A percentile compares a stretch with the other conserved stretches of the same genome.
phyloP scores from a whole-genome alignment of 495 filamentous ascomycete genomes.

The Penicillium malachiteum region DNA sequence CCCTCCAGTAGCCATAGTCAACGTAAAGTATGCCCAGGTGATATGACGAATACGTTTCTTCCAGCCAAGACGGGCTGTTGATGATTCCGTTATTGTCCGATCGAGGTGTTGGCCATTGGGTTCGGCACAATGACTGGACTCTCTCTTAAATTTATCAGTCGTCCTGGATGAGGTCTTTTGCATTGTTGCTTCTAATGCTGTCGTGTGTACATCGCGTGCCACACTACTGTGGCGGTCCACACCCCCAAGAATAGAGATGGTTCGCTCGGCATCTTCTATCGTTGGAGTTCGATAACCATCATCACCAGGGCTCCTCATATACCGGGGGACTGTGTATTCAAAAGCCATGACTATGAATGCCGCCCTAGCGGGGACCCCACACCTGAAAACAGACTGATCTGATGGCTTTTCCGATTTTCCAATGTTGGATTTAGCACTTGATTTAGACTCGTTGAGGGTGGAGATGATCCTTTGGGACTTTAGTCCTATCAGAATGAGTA shows the following conservation, averaged over 20 bases:
- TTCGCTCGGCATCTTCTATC: constrained; percentile 45
- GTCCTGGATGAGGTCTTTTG: constrained; percentile 23
- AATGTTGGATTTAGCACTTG: too few species aligned
- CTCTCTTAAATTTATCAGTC: constrained; percentile 9
- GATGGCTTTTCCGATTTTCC: too few species aligned
- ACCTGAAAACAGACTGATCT: too few species aligned
- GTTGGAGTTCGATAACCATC: constrained; percentile 52
- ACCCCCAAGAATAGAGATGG: constrained; percentile 17
- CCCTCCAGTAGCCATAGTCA: constrained; percentile 82
- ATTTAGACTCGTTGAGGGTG: too few species aligned
- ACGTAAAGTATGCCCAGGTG: constrained; percentile 71
- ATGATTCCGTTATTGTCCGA: constrained; percentile 16
- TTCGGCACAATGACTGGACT: constrained; percentile 2
- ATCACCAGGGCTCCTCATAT: constrained; percentile 43
- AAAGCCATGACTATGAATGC: constrained; percentile 16
- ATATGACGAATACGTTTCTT: constrained; percentile 49
- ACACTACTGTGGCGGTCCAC: constrained; percentile 10
- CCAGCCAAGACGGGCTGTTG: constrained; percentile 36
- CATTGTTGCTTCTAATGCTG: constrained; percentile 30
- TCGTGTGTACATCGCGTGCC: constrained; percentile 32
- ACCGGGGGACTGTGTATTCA: constrained; percentile 31
- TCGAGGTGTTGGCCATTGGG: constrained; percentile 14
- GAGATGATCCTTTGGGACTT: too few species aligned
- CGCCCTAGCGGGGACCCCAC: too few species aligned
- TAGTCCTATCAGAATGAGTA: too few species aligned